Evolutionary conservation across 176 grass and related monocot species (phyloP).

Genomic region (Neostapfia colusana): DNA sequence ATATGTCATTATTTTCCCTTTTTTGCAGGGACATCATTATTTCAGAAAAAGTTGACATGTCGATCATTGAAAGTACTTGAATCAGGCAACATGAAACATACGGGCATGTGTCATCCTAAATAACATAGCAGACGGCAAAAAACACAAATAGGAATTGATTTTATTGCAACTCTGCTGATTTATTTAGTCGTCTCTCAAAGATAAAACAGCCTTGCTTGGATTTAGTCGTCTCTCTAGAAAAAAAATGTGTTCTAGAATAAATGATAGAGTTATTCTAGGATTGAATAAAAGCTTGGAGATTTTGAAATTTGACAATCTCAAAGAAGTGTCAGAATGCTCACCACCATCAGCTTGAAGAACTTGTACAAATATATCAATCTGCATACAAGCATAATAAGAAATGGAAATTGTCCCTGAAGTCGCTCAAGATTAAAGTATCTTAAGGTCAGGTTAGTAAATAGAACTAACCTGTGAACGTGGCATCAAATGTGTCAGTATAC

Average conservation of each 20-base stretch:
- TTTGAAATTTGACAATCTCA: not conserved
- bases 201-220: not conserved
- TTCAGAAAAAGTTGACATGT: not conserved
- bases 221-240: not conserved
- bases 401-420: constrained; percentile 4
- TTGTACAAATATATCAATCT: constrained; percentile 99
- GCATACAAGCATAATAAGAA: constrained; percentile 31
- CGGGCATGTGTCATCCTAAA: not conserved
- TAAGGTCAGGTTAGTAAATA: constrained; percentile 11
- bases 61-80: not conserved
- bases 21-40: not conserved
- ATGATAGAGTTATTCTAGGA: not conserved
- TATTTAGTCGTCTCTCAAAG: not conserved
- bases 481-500: constrained; percentile 84
- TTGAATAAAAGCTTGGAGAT: constrained; percentile 16
- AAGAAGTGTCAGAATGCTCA: constrained; percentile 26
- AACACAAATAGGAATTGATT: not conserved
- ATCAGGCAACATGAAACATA: not conserved
- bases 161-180: not conserved
- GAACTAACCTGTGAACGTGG: constrained; percentile 73
- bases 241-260: constrained; percentile 11
- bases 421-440: not conserved
- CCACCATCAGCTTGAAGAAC: constrained; percentile 99
- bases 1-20: not conserved
- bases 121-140: not conserved